phyloP scores from a whole-genome alignment of 495 filamentous ascomycete species.

The Penicillium canariense region DNA sequence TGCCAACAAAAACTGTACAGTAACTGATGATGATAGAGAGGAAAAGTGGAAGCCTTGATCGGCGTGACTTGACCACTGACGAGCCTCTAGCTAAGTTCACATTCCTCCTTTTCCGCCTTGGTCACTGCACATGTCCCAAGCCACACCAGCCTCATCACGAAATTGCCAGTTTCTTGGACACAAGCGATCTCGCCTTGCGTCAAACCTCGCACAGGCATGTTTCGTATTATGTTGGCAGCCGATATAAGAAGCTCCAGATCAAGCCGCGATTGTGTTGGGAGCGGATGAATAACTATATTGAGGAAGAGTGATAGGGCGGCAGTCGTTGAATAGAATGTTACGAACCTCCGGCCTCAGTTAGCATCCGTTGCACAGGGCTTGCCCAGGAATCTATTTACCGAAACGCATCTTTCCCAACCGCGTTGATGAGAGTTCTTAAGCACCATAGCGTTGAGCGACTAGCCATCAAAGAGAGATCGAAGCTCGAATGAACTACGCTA shows the following conservation, averaged over 20 bases:
- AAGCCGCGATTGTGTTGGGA: conserved; percentile 6
- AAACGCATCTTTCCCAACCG: conserved; percentile 9
- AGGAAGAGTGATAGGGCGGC: conserved; percentile 18
- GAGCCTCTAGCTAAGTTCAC: not conserved
- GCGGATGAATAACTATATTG: conserved; percentile 20
- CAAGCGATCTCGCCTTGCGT: conserved; percentile 1
- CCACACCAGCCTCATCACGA: conserved; percentile 19
- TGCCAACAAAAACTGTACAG: no score
- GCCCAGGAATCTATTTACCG: conserved; percentile 1
- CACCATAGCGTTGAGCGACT: conserved; percentile 18
- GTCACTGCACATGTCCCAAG: conserved; percentile 21
- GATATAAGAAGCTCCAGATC: conserved; percentile 22
- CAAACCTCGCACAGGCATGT: not conserved
- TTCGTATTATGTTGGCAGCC: conserved; percentile 12
- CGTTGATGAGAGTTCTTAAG: conserved; percentile 5
- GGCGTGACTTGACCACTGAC: not conserved
- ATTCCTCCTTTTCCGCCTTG: conserved; percentile 4
- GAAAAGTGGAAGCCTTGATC: not conserved
- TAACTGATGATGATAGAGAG: no score
- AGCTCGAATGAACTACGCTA: conserved; percentile 23
- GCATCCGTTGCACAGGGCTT: not conserved
- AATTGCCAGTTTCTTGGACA: conserved; percentile 6
- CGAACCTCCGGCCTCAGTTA: conserved; percentile 7
- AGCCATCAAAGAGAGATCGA: conserved; percentile 17
- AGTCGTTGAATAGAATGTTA: conserved; percentile 11